Conservation (phyloP, 163 green algal genomes). For the Scenedesmus sp. region DNA sequence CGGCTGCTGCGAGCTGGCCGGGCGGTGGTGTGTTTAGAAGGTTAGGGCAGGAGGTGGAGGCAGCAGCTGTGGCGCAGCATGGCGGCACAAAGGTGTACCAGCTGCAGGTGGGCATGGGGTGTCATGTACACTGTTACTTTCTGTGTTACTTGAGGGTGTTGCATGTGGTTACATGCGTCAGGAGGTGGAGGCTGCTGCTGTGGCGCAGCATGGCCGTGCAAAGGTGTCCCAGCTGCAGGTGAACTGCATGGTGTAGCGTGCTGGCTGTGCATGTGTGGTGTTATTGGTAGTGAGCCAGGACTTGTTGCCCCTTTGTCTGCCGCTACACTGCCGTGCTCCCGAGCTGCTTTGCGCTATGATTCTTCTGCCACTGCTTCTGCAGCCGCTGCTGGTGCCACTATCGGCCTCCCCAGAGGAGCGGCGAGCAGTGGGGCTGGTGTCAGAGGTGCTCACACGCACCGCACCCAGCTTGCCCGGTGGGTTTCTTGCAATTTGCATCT, state of each 20-base stretch:
- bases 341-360: background rate
- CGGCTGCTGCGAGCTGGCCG: constrained; percentile 2
- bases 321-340: background rate
- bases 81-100: constrained; percentile 53
- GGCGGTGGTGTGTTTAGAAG: constrained; percentile 63
- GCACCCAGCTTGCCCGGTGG: background rate
- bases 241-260: background rate
- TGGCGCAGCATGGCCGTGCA: constrained; percentile 44
- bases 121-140: background rate
- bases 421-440: constrained; percentile 22
- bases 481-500: no score
- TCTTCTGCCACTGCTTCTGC: background rate
- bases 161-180: constrained; percentile 19
- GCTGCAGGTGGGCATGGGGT: constrained; percentile 1
- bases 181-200: constrained; percentile 72
- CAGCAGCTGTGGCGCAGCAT: constrained; percentile 56
- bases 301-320: background rate
- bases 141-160: background rate
- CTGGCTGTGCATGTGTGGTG: background rate
- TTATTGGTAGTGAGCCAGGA: no score
- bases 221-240: constrained; percentile 43
- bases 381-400: constrained; percentile 39
- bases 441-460: constrained; percentile 35
- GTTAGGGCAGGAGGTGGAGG: constrained; percentile 77
- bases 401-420: constrained; percentile 27